A percentile compares a stretch with the other conserved stretches of the same genome.
Evolutionary conservation across 106 monocot genomes (phyloP).

Genomic region (Xerophyta viscosa): DNA sequence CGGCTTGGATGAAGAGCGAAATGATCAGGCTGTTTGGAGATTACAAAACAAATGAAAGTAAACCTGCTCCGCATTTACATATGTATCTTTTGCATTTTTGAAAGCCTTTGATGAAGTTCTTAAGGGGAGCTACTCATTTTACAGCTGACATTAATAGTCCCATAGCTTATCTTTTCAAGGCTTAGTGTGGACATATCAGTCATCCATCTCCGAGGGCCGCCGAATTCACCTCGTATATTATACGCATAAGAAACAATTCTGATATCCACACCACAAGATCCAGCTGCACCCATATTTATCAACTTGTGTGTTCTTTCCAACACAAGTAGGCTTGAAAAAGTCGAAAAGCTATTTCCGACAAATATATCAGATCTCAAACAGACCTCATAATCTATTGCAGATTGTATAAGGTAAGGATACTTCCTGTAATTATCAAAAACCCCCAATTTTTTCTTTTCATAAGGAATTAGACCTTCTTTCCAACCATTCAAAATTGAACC

Average conservation of each 20-base stretch:
- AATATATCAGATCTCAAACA: conserved; percentile 73
- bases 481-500: conserved; percentile 62
- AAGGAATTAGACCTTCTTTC: conserved; percentile 68
- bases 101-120: too few species aligned
- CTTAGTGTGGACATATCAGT: conserved; percentile 67
- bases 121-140: neutral
- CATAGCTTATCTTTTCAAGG: conserved; percentile 73
- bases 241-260: conserved; percentile 70
- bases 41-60: too few species aligned
- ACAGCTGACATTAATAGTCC: conserved; percentile 80
- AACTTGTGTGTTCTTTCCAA: conserved; percentile 62
- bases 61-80: too few species aligned
- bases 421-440: conserved; percentile 65
- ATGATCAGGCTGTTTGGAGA: too few species aligned
- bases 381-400: conserved; percentile 90
- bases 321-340: conserved; percentile 85
- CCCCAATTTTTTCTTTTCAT: conserved; percentile 73
- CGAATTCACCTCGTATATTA: conserved; percentile 44
- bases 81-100: too few species aligned
- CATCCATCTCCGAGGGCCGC: conserved; percentile 70
- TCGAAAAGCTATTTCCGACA: conserved; percentile 93
- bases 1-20: too few species aligned
- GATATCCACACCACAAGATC: conserved; percentile 22
- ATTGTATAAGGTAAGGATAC: conserved; percentile 75
- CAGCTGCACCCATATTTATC: conserved; percentile 30